Conservation (phyloP, 2,329 filamentous ascomycete genomes). For the Chalaropsis thielavioides region DNA sequence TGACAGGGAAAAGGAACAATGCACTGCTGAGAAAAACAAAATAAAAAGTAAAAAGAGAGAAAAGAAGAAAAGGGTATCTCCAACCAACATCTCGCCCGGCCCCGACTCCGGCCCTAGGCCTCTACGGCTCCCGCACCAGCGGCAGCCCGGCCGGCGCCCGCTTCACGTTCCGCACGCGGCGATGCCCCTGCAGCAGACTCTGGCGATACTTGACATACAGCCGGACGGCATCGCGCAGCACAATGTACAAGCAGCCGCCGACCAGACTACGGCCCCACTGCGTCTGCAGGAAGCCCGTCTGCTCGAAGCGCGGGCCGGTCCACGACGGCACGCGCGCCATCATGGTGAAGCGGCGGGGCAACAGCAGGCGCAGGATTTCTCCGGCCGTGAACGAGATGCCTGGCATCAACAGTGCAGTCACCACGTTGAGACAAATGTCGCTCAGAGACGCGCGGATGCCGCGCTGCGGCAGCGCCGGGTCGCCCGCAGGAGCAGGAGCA, state of each 20-base stretch:
- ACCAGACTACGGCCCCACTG: constrained; percentile 81
- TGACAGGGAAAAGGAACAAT: neutral
- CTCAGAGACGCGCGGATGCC: constrained; percentile 27
- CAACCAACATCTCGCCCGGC: neutral
- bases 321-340: constrained; percentile 23
- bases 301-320: constrained; percentile 22
- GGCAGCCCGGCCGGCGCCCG: neutral
- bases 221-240: constrained; percentile 54
- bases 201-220: constrained; percentile 51
- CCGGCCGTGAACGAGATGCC: constrained; percentile 67
- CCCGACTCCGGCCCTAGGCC: neutral
- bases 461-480: constrained; percentile 21
- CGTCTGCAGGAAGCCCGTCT: constrained; percentile 59
- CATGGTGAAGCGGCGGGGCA: constrained; percentile 55
- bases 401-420: constrained; percentile 57
- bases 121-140: neutral
- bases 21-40: neutral
- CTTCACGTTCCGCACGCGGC: constrained; percentile 38
- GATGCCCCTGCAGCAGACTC: constrained; percentile 40
- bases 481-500: constrained; percentile 17
- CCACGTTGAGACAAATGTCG: constrained; percentile 35
- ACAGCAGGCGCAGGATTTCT: constrained; percentile 50
- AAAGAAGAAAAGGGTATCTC: constrained; percentile 1
- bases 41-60: neutral
- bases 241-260: constrained; percentile 77